phyloP scores from a whole-genome alignment of 2,329 filamentous ascomycete genomes.

The Fusarium stilboides region DNA sequence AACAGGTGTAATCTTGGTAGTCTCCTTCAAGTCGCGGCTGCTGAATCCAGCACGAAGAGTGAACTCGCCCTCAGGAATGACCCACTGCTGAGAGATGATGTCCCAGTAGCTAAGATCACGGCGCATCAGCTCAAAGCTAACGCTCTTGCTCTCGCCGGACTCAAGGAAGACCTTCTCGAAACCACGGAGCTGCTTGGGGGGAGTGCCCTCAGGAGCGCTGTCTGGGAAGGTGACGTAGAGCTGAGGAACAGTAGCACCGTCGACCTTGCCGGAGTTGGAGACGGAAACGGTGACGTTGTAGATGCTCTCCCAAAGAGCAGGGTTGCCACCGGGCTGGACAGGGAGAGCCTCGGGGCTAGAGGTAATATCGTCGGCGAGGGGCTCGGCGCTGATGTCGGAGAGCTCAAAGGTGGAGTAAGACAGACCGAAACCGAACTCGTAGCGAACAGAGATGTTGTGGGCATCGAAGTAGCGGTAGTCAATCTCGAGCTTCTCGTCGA shows the following conservation, averaged over 20 bases:
- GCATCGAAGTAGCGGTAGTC: conserved; percentile 78
- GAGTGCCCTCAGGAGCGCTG: conserved; percentile 59
- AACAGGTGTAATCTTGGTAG: conserved; percentile 43
- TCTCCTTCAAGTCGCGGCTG: conserved; percentile 48
- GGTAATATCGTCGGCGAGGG: conserved; percentile 45
- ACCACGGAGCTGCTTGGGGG: conserved; percentile 64
- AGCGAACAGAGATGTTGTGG: conserved; percentile 70
- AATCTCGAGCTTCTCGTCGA: conserved; percentile 76
- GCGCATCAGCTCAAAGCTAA: conserved; percentile 63
- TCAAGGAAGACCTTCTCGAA: conserved; percentile 66
- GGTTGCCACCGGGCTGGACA: conserved; percentile 68
- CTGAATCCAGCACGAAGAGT: conserved; percentile 49
- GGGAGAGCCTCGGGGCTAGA: conserved; percentile 48
- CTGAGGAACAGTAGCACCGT: conserved; percentile 67
- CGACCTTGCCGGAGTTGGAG: conserved; percentile 65
- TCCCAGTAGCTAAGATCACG: conserved; percentile 67
- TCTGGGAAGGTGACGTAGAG: conserved; percentile 66
- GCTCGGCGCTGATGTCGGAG: conserved; percentile 52
- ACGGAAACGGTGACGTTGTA: conserved; percentile 63
- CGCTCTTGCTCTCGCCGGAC: conserved; percentile 57
- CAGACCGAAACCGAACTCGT: conserved; percentile 78
- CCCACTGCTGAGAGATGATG: conserved; percentile 59
- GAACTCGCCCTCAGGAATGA: conserved; percentile 49
- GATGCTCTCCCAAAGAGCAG: conserved; percentile 68
- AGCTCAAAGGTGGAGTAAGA: conserved; percentile 76